Evolutionary conservation across 1,284 basidiomycete species (phyloP).

Genomic region (Agroathelia rolfsii): DNA sequence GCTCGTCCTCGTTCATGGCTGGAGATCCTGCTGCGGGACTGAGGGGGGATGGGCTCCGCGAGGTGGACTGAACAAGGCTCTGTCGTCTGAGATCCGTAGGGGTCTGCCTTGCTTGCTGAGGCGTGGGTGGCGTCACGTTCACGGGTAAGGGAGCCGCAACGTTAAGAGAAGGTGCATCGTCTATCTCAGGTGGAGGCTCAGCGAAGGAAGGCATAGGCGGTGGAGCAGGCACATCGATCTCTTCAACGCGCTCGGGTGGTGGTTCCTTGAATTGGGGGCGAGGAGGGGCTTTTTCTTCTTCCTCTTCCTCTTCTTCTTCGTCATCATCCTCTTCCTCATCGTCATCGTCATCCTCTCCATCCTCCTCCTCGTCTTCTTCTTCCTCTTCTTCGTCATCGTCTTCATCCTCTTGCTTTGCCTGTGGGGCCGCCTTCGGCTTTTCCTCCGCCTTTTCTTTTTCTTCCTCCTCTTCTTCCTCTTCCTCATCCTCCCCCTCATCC

Average conservation of each 20-base stretch:
- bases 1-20: constrained; percentile 24
- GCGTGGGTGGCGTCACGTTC: constrained; percentile 36
- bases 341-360: too few relatives aligned
- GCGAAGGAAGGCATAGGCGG: constrained; percentile 11
- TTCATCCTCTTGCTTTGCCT: too few relatives aligned
- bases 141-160: constrained; percentile 23
- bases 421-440: too few relatives aligned
- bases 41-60: constrained; percentile 38
- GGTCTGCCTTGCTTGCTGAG: constrained; percentile 26
- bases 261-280: constrained; percentile 42
- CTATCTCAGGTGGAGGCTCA: constrained; percentile 24
- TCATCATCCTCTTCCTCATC: too few relatives aligned
- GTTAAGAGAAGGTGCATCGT: constrained; percentile 21
- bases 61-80: constrained; percentile 19
- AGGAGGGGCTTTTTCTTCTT: constrained; percentile 35
- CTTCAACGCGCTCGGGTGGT: constrained; percentile 20
- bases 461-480: too few relatives aligned
- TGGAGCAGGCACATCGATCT: too few relatives aligned
- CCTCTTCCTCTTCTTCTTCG: too few relatives aligned
- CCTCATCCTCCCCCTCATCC: too few relatives aligned
- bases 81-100: constrained; percentile 24
- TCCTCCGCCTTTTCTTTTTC: too few relatives aligned
- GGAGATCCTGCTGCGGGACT: constrained; percentile 17
- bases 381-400: neutral
- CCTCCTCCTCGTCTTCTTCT: too few relatives aligned